A percentile compares a stretch with the other conserved stretches of the same genome.
These are phyloP conservation scores for Arabidopsis suecica DNA, from an alignment of 345 rosid genomes.

Conservation along the genomic window DNA sequence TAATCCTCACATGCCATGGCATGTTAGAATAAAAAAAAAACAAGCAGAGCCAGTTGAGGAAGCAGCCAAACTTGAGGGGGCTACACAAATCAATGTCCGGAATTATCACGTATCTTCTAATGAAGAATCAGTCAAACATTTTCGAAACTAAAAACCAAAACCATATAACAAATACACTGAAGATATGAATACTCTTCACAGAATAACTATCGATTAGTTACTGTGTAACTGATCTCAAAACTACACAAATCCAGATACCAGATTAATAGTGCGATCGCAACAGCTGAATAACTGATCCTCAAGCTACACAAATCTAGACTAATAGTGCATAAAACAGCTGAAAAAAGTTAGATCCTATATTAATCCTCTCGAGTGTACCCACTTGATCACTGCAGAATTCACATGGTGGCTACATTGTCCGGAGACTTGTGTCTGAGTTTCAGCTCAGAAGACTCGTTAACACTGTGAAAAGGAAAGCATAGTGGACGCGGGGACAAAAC, in stretches of 20 bases:
- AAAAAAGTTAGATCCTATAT: conserved; percentile 6
- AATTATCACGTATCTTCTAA: conserved; percentile 40
- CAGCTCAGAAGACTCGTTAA: conserved; percentile 21
- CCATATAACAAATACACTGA: conserved; percentile 3
- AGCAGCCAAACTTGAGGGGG: conserved; percentile 46
- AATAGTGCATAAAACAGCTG: conserved; percentile 5
- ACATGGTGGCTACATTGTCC: conserved; percentile 27
- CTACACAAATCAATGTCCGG: conserved; percentile 45
- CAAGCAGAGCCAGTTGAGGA: conserved; percentile 42
- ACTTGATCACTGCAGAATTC: conserved; percentile 21
- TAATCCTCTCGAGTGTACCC: conserved; percentile 6
- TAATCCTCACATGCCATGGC: conserved; percentile 40
- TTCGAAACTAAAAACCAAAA: conserved; percentile 15
- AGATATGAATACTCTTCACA: background rate
- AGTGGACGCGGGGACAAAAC: conserved; percentile 19
- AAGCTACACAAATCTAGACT: conserved; percentile 15
- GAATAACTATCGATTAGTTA: conserved; percentile 1
- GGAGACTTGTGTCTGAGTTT: conserved; percentile 28
- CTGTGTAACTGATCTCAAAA: conserved; percentile 11
- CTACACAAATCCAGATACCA: conserved; percentile 26
- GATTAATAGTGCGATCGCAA: background rate
- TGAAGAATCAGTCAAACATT: conserved; percentile 48
- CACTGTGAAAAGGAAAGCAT: conserved; percentile 27
- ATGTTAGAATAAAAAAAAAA: conserved; percentile 23
- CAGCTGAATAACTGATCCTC: background rate